A percentile compares a stretch with the other conserved stretches of the same genome.
Conservation (phyloP, 176 grass and related monocot species). For the Thalia dealbata region DNA sequence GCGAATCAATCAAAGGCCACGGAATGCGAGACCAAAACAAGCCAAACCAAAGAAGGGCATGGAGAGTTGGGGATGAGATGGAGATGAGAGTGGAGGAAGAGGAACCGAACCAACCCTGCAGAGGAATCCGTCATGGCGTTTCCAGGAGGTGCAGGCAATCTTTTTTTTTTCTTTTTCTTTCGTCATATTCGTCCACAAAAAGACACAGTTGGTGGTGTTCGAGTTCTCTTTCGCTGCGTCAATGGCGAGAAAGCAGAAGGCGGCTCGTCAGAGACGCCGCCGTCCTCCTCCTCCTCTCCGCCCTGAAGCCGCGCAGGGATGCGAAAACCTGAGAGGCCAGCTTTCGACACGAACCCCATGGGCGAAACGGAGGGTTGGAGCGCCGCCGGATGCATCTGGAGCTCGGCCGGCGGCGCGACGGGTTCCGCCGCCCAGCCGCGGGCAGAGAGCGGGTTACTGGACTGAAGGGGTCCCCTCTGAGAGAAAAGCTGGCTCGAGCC, state of each 20-base stretch:
- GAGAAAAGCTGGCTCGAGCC: conserved; percentile 63
- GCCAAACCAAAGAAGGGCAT: no score
- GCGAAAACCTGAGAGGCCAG: neutral
- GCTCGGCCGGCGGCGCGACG: conserved; percentile 35
- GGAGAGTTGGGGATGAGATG: no score
- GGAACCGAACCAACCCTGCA: no score
- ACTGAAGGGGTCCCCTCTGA: conserved; percentile 99
- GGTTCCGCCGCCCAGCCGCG: conserved; percentile 56
- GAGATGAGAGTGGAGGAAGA: no score
- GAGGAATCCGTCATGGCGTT: no score
- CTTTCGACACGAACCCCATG: neutral
- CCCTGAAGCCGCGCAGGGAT: neutral
- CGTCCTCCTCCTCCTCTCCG: conserved; percentile 2
- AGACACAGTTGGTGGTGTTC: neutral
- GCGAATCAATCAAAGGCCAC: no score
- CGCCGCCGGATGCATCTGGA: conserved; percentile 37
- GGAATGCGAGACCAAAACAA: no score
- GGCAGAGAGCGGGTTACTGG: conserved; percentile 85
- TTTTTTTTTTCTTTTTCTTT: no score
- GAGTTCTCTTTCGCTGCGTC: neutral
- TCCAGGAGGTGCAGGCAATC: no score
- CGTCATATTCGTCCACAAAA: neutral
- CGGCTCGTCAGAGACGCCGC: neutral
- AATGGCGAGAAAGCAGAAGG: conserved; percentile 6
- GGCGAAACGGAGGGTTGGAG: conserved; percentile 12